phyloP scores from a whole-genome alignment of 2,329 filamentous ascomycete species.

The Fusarium liriodendri region DNA sequence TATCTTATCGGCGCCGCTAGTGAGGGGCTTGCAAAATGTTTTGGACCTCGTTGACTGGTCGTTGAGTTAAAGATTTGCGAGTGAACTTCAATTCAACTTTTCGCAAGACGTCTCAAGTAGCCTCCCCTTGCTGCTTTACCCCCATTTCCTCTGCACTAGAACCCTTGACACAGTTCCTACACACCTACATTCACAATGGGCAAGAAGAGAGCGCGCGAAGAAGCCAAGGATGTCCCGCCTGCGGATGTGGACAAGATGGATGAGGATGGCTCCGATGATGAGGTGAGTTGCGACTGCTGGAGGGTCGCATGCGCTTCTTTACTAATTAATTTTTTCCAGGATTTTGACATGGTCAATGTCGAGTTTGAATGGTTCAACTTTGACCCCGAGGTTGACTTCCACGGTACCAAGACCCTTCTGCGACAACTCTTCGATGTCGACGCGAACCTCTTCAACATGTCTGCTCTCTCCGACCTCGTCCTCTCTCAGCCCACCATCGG shows the following conservation, averaged over 20 bases:
- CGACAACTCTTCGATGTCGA: slow-evolving; percentile 95
- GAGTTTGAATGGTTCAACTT: slow-evolving; percentile 99
- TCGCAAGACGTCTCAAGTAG: neutral
- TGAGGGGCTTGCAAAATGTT: slow-evolving; percentile 57
- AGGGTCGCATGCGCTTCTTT: slow-evolving; percentile 8
- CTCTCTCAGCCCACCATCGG: slow-evolving; percentile 88
- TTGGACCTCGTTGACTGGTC: slow-evolving; percentile 33
- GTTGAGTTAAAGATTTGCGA: slow-evolving; percentile 24
- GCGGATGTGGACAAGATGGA: slow-evolving; percentile 61
- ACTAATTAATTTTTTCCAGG: slow-evolving; percentile 61
- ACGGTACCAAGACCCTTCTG: slow-evolving; percentile 89
- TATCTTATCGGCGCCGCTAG: slow-evolving; percentile 48
- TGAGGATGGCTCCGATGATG: slow-evolving; percentile 65
- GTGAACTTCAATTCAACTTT: slow-evolving; percentile 2
- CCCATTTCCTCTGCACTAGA: neutral
- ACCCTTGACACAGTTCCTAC: neutral
- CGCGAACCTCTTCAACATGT: slow-evolving; percentile 86
- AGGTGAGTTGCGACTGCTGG: slow-evolving; percentile 52
- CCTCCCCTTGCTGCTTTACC: neutral
- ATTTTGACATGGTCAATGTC: slow-evolving; percentile 91
- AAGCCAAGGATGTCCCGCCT: slow-evolving; percentile 55
- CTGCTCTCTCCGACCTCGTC: slow-evolving; percentile 85
- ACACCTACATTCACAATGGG: slow-evolving; percentile 53
- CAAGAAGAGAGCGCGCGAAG: slow-evolving; percentile 63
- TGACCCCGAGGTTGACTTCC: slow-evolving; percentile 88